Evolutionary conservation across 2,329 filamentous ascomycete genomes (phyloP).

Genomic region (Domatiomyces catenatus): DNA sequence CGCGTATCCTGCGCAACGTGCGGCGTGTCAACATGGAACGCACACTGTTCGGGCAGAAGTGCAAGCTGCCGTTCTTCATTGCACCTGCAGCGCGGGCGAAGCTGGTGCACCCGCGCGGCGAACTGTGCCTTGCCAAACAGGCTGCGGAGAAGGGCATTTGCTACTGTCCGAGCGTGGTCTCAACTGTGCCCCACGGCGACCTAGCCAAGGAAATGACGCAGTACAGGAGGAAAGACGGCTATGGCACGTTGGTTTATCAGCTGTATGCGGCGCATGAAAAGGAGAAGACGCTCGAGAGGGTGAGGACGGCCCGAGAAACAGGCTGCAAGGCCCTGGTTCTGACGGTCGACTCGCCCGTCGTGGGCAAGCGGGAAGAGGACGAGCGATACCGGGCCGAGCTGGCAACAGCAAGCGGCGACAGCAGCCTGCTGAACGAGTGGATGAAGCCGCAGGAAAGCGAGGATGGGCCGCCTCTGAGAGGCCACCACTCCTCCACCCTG

Average conservation of each 20-base stretch:
- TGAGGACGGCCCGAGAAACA: constrained; percentile 22
- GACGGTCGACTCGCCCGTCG: constrained; percentile 21
- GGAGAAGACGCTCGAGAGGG: constrained; percentile 30
- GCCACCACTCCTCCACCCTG: constrained; percentile 38
- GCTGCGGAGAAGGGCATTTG: constrained; percentile 23
- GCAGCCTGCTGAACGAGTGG: constrained; percentile 21
- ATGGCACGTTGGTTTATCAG: constrained; percentile 21
- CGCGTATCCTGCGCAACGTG: constrained; percentile 31
- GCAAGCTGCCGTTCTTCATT: constrained; percentile 25
- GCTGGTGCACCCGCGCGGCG: constrained; percentile 22
- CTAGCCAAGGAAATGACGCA: constrained; percentile 14
- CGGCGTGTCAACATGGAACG: constrained; percentile 5
- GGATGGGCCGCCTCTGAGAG: constrained; percentile 37
- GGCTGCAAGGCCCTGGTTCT: constrained; percentile 15
- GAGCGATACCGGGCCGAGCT: constrained; percentile 37
- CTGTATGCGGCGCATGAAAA: constrained; percentile 40
- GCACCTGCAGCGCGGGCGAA: constrained; percentile 25
- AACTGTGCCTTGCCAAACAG: constrained; percentile 23
- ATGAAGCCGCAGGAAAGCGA: constrained; percentile 35
- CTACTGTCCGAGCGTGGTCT: constrained; percentile 23
- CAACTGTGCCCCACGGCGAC: constrained; percentile 20
- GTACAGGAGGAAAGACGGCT: constrained; percentile 1
- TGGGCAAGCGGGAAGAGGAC: constrained; percentile 42
- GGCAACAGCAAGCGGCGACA: constrained; percentile 3
- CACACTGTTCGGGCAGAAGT: constrained; percentile 22